Percentiles rank a stretch among this genome's conserved stretches.
Conservation (phyloP, 768 basidiomycete genomes). For the Flagelloscypha sp. region DNA sequence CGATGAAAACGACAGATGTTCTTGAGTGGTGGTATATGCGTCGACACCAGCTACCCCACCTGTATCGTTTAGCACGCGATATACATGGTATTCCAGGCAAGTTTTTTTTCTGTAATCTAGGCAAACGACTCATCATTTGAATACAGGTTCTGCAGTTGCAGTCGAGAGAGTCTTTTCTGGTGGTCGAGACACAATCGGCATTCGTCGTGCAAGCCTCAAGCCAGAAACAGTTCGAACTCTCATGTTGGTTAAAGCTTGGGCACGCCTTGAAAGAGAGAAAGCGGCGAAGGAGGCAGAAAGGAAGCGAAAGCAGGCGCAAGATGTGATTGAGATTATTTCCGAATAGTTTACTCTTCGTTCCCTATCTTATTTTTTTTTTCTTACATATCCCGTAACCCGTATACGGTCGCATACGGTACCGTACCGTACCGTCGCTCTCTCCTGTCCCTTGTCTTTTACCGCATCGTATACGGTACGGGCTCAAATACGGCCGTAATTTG, state of each 20-base stretch:
- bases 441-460: no score
- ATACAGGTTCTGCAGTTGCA: slow-evolving; percentile 8
- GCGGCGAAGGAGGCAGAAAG: no score
- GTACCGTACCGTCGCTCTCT: no score
- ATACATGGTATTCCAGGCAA: slow-evolving; percentile 23
- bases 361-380: no score
- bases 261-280: no score
- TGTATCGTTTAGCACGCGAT: slow-evolving; percentile 20
- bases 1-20: slow-evolving; percentile 3
- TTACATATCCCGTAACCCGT: no score
- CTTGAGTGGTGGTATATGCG: slow-evolving; percentile 23
- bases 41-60: slow-evolving; percentile 14
- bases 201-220: slow-evolving; percentile 10
- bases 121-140: slow-evolving; percentile 1
- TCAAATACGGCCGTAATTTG: no score
- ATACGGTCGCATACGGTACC: no score
- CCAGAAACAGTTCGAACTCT: slow-evolving; percentile 8
- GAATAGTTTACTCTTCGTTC: no score
- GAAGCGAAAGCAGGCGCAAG: no score
- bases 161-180: slow-evolving; percentile 9
- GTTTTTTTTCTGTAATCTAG: slow-evolving; percentile 5
- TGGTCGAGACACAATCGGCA: slow-evolving; percentile 8
- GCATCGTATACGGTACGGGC: no score
- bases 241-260: slow-evolving; percentile 12
- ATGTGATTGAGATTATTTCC: no score